A percentile compares a stretch with the other conserved stretches of the same genome.
These are phyloP conservation scores for Beauveria australis DNA, from an alignment of 2,329 filamentous ascomycete genomes.

Conservation along the genomic window DNA sequence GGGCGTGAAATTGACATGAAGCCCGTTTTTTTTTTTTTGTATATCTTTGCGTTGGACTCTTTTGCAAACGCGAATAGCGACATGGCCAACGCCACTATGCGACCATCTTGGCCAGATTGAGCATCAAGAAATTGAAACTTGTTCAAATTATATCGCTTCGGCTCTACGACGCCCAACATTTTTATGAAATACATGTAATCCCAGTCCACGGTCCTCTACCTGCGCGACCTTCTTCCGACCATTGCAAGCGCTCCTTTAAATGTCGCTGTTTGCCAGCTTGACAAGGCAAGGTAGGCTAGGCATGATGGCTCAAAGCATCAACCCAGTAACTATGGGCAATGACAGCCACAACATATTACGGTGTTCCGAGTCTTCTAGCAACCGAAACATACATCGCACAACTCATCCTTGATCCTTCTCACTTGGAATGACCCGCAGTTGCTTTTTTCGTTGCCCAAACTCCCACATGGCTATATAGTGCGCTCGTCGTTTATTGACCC, in stretches of 20 bases:
- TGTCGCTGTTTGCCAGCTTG: not conserved
- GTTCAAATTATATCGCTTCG: not conserved
- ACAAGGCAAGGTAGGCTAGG: not conserved
- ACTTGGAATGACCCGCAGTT: not conserved
- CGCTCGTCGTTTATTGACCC: conserved; percentile 6
- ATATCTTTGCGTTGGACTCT: not conserved
- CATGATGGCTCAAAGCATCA: not conserved
- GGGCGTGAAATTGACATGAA: not conserved
- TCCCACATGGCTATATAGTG: not conserved
- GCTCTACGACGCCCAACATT: not conserved
- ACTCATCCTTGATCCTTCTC: not conserved
- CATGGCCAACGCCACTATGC: not conserved
- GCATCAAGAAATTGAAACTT: conserved; percentile 5
- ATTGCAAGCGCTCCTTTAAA: not conserved
- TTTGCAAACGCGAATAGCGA: not conserved
- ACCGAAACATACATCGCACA: not conserved
- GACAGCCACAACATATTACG: not conserved
- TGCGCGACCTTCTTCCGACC: not conserved
- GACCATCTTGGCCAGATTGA: no score
- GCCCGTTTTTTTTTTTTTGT: not conserved
- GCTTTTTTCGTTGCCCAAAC: not conserved
- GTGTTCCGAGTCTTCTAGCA: not conserved
- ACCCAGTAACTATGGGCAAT: not conserved
- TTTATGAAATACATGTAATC: not conserved
- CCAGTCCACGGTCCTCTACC: not conserved